Evolutionary conservation across 345 rosid species (phyloP).

Genomic region (Brassica cretica): DNA sequence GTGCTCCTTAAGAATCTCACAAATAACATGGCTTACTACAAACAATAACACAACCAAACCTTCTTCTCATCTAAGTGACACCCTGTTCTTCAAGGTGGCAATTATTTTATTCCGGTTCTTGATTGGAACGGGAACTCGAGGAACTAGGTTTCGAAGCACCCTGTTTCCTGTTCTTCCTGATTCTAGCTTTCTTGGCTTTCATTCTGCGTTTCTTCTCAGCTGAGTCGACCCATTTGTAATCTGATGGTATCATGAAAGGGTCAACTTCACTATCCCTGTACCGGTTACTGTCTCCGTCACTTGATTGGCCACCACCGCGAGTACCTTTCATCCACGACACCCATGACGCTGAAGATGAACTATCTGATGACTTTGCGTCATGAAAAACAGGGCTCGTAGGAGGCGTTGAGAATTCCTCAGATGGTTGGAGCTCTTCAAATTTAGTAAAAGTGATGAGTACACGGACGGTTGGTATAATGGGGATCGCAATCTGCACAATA

Average conservation of each 20-base stretch:
- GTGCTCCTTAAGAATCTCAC: conserved; percentile 29
- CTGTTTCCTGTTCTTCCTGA: conserved; percentile 64
- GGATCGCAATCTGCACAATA: conserved; percentile 77
- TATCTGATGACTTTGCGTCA: conserved; percentile 71
- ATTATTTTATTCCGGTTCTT: conserved; percentile 41
- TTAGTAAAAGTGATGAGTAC: conserved; percentile 89
- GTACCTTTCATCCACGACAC: conserved; percentile 90
- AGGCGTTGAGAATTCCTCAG: conserved; percentile 77
- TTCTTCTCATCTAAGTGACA: conserved; percentile 24
- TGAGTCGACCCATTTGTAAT: conserved; percentile 86
- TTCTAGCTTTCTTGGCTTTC: conserved; percentile 87
- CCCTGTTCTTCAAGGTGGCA: conserved; percentile 1
- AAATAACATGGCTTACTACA: conserved; percentile 27
- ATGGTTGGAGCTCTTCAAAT: conserved; percentile 82
- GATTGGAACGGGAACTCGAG: conserved; percentile 35
- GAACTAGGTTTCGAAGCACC: conserved; percentile 46
- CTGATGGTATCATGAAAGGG: conserved; percentile 75
- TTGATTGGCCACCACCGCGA: conserved; percentile 64
- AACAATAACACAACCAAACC: conserved; percentile 25
- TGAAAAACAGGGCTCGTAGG: conserved; percentile 87
- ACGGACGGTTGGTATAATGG: conserved; percentile 84
- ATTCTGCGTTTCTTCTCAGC: conserved; percentile 83
- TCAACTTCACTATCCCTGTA: conserved; percentile 64
- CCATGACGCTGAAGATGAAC: conserved; percentile 57
- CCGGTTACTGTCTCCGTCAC: conserved; percentile 68